Base-by-base conservation (phyloP, 1,284 basidiomycete species). In the Cryptococcus sp. region DNA sequence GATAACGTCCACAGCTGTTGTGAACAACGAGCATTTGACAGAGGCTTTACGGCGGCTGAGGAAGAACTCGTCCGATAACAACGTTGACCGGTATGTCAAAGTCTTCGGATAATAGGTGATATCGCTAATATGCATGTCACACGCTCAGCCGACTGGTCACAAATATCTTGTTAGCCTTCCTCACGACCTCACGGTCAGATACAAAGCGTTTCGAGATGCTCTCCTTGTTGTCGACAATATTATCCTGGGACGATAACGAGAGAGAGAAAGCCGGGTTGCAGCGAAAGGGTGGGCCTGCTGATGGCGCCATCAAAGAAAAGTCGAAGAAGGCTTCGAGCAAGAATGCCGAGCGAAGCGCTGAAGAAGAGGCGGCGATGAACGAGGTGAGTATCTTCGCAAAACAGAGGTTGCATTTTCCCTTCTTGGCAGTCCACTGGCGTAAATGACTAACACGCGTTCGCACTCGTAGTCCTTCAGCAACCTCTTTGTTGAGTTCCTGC, bases 131-230 rank as follows among this genome's bases (percentile, higher is more conserved):
- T 26, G 13, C 38, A 10, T 34, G 29, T 34, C 29, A 10, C 29
- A 34, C 29, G 7, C 26, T 40, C 68, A 80, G 91, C 57, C 87
- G 93, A 15, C 85, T 99, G 2, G 92, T 99, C 34, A 96, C 91
- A 23, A 99, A 99, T 71, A 86, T 99, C 46, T 80, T 99, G 11
- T 82, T 99, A n/a, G 87, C 87, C 1, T 99, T 98, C 81, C 82
- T 99, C 51, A 85, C 84, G 8, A 94, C 93, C 0, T 91, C 93
- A 10, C 86, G 96, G 10, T 89, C 87, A 22, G 95, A 99, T 76
- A 81, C 87, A 22, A 99, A 99, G 76, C 86, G 95, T 6, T 99
- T 95, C 76, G 96, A 99, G 79, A 98, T 99, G 88, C 84, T 99
- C 13, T 83, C 85, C 1, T 82, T 99, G 0, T 84, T 99, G 5